Conservation (phyloP, 495 filamentous ascomycete species). For the Cudoniella acicularis region DNA sequence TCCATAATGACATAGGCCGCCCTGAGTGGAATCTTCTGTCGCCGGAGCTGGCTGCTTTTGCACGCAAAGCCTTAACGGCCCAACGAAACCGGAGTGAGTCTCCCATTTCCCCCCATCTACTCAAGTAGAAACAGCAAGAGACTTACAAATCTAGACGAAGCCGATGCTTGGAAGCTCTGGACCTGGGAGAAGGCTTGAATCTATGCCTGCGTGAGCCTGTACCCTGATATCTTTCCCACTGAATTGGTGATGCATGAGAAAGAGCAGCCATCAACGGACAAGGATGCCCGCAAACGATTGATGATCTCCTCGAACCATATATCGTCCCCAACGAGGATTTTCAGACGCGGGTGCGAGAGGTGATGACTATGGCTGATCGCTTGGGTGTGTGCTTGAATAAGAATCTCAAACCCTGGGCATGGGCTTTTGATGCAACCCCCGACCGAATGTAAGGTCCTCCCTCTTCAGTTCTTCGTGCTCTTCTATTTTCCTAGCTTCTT, state of each 20-base stretch:
- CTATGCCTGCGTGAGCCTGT: background rate
- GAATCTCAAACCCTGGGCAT: too few relatives aligned
- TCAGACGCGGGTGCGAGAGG: too few relatives aligned
- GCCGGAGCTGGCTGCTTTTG: background rate
- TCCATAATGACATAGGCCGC: background rate
- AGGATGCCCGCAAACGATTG: too few relatives aligned
- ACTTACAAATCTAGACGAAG: background rate
- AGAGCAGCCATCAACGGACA: background rate
- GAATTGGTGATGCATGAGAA: background rate
- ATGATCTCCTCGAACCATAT: too few relatives aligned
- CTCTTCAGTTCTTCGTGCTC: too few relatives aligned
- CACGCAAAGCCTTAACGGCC: background rate
- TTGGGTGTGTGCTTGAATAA: too few relatives aligned
- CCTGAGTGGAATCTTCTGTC: background rate
- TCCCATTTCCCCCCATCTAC: background rate
- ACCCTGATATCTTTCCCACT: background rate
- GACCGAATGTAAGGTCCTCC: too few relatives aligned
- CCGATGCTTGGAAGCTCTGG: background rate
- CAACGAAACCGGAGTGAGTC: background rate
- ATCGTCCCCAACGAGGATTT: too few relatives aligned
- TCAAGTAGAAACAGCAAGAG: background rate
- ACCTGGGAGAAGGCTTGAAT: background rate
- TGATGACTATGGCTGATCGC: too few relatives aligned
- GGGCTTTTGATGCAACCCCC: too few relatives aligned
- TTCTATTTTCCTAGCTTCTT: too few relatives aligned